These are phyloP conservation scores for Carex scoparia DNA, from an alignment of 176 grass and related monocot species.

Conservation along the genomic window DNA sequence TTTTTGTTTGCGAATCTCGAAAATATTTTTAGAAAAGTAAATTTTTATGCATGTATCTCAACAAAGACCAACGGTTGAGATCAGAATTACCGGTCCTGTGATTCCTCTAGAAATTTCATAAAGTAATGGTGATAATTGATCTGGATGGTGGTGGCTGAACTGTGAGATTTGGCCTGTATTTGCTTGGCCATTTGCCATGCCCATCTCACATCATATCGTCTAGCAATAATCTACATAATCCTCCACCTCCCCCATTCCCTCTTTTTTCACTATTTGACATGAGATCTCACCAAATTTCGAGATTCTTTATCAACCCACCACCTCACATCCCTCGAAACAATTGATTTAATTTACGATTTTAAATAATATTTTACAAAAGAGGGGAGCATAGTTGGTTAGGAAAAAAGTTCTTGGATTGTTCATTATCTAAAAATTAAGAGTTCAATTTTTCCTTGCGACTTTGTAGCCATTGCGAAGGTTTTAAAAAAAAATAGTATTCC, in stretches of 20 bases:
- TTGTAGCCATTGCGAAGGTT: too few relatives aligned
- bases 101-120: too few relatives aligned
- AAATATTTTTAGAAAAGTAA: too few relatives aligned
- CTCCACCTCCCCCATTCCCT: constrained; percentile 5
- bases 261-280: constrained; percentile 2
- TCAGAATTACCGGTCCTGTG: too few relatives aligned
- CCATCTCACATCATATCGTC: constrained; percentile 3
- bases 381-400: too few relatives aligned
- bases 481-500: not conserved
- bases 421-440: too few relatives aligned
- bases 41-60: too few relatives aligned
- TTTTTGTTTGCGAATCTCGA: too few relatives aligned
- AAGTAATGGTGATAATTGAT: not conserved
- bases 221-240: constrained; percentile 23
- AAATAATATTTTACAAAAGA: not conserved
- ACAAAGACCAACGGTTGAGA: too few relatives aligned
- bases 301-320: constrained; percentile 13
- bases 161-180: constrained; percentile 7
- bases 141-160: constrained; percentile 2
- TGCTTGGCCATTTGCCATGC: constrained; percentile 20
- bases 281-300: constrained; percentile 30
- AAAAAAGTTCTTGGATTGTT: too few relatives aligned
- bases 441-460: too few relatives aligned
- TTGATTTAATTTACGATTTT: not conserved
- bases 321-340: not conserved